phyloP scores from a whole-genome alignment of 2,329 filamentous ascomycete genomes.

The Colletotrichum sidae region DNA sequence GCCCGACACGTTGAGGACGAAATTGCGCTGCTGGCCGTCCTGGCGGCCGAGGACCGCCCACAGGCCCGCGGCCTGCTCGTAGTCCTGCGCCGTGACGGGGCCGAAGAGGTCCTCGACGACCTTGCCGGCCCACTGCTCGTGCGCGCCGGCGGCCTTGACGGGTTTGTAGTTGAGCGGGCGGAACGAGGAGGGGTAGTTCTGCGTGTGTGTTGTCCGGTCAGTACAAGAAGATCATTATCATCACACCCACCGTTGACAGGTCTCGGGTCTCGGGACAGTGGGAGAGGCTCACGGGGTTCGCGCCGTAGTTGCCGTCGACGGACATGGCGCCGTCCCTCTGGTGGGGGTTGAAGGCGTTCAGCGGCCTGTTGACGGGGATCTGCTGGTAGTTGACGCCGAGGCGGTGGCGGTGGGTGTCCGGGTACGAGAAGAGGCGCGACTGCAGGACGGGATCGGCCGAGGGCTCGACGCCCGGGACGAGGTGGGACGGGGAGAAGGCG shows the following conservation, averaged over 20 bases:
- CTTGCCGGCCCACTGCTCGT: slow-evolving; percentile 61
- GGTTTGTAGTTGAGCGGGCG: slow-evolving; percentile 57
- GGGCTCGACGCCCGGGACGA: slow-evolving; percentile 73
- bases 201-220: background rate
- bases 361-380: slow-evolving; percentile 70
- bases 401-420: slow-evolving; percentile 72
- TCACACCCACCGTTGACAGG: too few relatives aligned
- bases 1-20: slow-evolving; percentile 68
- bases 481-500: slow-evolving; percentile 72
- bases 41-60: slow-evolving; percentile 62
- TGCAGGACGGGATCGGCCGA: slow-evolving; percentile 73
- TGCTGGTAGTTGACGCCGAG: slow-evolving; percentile 74
- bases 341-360: slow-evolving; percentile 72
- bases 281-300: slow-evolving; percentile 54
- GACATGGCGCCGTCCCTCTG: slow-evolving; percentile 81
- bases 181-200: slow-evolving; percentile 64
- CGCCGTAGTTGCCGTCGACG: slow-evolving; percentile 72
- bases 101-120: slow-evolving; percentile 57
- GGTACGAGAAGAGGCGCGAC: slow-evolving; percentile 70
- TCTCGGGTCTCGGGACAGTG: too few relatives aligned
- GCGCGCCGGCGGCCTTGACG: slow-evolving; percentile 53
- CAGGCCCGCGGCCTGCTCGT: slow-evolving; percentile 59
- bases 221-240: too few relatives aligned
- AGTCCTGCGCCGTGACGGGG: slow-evolving; percentile 61
- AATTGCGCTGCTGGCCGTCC: slow-evolving; percentile 70